phyloP scores from a whole-genome alignment of 2,329 filamentous ascomycete genomes.

The Fragosphaeria purpurea region DNA sequence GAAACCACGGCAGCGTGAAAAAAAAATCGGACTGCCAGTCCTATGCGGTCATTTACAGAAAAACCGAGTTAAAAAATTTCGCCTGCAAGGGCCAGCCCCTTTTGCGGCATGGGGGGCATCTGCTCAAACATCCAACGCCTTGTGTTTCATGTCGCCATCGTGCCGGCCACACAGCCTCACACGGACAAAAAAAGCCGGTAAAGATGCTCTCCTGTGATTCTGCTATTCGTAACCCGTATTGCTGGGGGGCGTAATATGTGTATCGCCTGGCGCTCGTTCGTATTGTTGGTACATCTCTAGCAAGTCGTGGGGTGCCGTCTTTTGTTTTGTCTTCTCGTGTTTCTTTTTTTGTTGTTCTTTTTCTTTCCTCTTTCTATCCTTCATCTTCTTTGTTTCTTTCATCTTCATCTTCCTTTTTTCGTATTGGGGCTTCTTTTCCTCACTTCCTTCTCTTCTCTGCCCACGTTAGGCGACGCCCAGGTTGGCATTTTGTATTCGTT shows the following conservation, averaged over 20 bases:
- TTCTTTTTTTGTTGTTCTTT: neutral
- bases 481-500: slow-evolving; percentile 14
- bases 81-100: no score
- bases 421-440: slow-evolving; percentile 12
- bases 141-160: slow-evolving; percentile 9
- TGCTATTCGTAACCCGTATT: neutral
- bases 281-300: neutral
- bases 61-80: no score
- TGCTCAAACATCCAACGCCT: slow-evolving; percentile 8
- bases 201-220: no score
- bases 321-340: neutral
- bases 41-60: no score
- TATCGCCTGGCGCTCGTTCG: neutral
- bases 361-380: neutral
- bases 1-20: no score
- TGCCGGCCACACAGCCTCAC: slow-evolving; percentile 9
- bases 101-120: neutral
- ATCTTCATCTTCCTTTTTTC: slow-evolving; percentile 9
- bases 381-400: neutral
- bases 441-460: slow-evolving; percentile 5
- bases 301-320: neutral
- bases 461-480: slow-evolving; percentile 5
- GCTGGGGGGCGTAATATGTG: neutral
- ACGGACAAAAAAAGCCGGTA: no score
- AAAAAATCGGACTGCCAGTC: no score